Base-by-base conservation (phyloP, 306 rosid species). In the Vicia faba region DNA sequence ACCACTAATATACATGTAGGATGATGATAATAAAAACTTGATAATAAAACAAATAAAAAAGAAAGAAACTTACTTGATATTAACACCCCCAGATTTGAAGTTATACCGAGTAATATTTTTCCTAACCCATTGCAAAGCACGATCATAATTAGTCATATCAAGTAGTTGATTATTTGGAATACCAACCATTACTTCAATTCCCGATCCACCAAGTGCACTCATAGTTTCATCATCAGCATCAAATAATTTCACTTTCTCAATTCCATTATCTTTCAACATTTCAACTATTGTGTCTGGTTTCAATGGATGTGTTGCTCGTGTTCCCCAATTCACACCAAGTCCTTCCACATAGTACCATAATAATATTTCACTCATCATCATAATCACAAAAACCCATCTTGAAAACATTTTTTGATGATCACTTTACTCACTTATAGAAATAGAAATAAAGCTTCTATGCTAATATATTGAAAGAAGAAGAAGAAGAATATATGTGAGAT, bases 241-340 rank as follows among this genome's bases (percentile, higher is more conserved):
- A 60, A 93, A 93, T n/a, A 93, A 81, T 76, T 89, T 93, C 79
- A 93, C 98, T 51, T 89, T 93, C 26, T 61, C 49, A 66, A 93
- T 87, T 18, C 96, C 98, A 62, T 93, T 93, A 51, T 85, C 95
- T 67, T 89, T 89, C 69, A 93, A 7, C 91, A 93, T 80, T 86
- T 89, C 75, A 6, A 88, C 96, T 81, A 93, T 82, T 3, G 83
- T 80, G 64, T 80, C 78, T 29, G 98, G 84, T 2, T 77, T 93
- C 71, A 93, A 74, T 63, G 71, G 43, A 61, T 87, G 98, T 5
- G 88, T 86, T 1, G 98, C 96, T 82, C 80, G 86, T 5, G 97
- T 93, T 58, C 98, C 98, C 98, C 98, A 93, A 49, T 93, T 93
- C 70, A 93, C 92, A 11, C 98, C 98, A 43, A 93, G 71, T 36